These are phyloP conservation scores for Floccularia luteovirens DNA, from an alignment of 768 basidiomycete species.

Conservation along the genomic window DNA sequence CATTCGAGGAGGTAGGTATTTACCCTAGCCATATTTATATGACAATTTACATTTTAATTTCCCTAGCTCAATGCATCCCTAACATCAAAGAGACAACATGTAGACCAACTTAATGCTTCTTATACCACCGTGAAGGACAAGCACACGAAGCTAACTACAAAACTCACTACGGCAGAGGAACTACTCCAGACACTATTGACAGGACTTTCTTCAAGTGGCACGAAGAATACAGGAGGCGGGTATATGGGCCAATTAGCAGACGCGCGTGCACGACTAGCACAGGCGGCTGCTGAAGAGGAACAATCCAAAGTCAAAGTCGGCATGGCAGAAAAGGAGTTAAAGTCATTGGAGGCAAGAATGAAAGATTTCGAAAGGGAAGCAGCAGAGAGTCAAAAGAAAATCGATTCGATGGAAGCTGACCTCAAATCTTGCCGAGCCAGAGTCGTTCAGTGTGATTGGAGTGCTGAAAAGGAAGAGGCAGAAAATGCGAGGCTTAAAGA, in stretches of 20 bases:
- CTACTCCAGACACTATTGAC: constrained; percentile 94
- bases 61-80: constrained; percentile 50
- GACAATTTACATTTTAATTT: constrained; percentile 1
- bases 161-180: constrained; percentile 73
- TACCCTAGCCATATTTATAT: background rate
- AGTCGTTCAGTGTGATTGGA: constrained; percentile 67
- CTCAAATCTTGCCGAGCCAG: constrained; percentile 48
- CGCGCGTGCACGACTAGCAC: constrained; percentile 67
- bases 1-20: constrained; percentile 51
- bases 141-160: constrained; percentile 51
- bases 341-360: constrained; percentile 66
- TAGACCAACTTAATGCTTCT: constrained; percentile 42
- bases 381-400: constrained; percentile 60
- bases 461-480: constrained; percentile 60
- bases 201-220: constrained; percentile 69
- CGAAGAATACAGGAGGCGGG: constrained; percentile 70
- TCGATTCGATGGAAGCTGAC: constrained; percentile 50
- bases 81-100: constrained; percentile 51
- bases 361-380: constrained; percentile 84
- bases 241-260: constrained; percentile 96
- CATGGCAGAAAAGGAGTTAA: constrained; percentile 75
- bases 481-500: constrained; percentile 40
- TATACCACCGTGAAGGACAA: constrained; percentile 63
- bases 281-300: constrained; percentile 78
- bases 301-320: constrained; percentile 69